phyloP scores from a whole-genome alignment of 2,329 filamentous ascomycete genomes.

The Cryphonectria nitschkei region DNA sequence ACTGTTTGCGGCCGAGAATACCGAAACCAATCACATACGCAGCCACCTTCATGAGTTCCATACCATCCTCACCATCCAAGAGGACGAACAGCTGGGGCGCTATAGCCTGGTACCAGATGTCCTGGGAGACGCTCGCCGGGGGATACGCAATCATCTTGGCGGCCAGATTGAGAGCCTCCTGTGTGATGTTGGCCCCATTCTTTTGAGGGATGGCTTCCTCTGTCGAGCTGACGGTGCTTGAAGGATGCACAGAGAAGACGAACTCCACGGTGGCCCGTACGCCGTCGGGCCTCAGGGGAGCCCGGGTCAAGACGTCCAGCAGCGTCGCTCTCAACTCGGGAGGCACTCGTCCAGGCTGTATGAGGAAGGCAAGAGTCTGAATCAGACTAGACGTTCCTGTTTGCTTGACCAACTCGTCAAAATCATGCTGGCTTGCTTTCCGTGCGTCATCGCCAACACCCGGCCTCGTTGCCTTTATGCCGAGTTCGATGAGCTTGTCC shows the following conservation, averaged over 20 bases:
- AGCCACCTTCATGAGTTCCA: conserved; percentile 61
- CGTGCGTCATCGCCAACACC: conserved; percentile 37
- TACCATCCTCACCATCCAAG: conserved; percentile 62
- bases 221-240: conserved; percentile 46
- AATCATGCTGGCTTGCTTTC: conserved; percentile 43
- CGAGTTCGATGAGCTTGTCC: conserved; percentile 44
- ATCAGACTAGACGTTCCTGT: conserved; percentile 46
- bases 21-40: conserved; percentile 68
- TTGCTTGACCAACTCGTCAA: conserved; percentile 51
- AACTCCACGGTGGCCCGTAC: conserved; percentile 73
- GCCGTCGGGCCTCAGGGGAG: conserved; percentile 66
- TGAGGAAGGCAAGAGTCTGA: conserved; percentile 63
- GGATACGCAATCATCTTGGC: conserved; percentile 64
- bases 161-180: conserved; percentile 68
- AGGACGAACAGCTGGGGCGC: conserved; percentile 64
- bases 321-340: conserved; percentile 63
- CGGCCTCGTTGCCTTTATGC: conserved; percentile 55
- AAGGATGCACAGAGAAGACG: conserved; percentile 69
- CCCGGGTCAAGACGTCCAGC: conserved; percentile 58
- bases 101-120: conserved; percentile 64
- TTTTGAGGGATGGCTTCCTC: conserved; percentile 53
- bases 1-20: conserved; percentile 65
- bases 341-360: conserved; percentile 63
- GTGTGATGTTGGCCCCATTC: conserved; percentile 65
- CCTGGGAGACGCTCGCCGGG: conserved; percentile 55